phyloP scores from a whole-genome alignment of 805 yeast species.

The Metschnikowia gelsemii region DNA sequence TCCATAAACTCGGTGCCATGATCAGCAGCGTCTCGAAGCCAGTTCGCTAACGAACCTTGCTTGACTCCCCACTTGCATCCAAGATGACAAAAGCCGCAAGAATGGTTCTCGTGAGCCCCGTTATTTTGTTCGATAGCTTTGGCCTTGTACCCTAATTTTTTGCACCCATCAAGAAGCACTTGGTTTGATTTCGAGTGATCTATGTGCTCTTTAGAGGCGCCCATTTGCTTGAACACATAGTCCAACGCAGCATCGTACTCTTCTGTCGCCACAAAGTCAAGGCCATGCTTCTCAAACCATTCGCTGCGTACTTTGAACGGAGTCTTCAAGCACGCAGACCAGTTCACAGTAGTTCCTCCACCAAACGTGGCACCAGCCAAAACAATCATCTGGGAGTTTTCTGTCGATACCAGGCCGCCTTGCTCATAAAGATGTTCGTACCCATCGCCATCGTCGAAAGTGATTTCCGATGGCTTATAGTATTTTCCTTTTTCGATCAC shows the following conservation, averaged over 20 bases:
- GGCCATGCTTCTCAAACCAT: constrained; percentile 48
- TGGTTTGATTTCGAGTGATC: constrained; percentile 47
- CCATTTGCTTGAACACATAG: constrained; percentile 50
- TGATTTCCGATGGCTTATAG: constrained; percentile 34
- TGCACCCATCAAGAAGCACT: constrained; percentile 43
- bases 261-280: constrained; percentile 46
- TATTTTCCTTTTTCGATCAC: constrained; percentile 54
- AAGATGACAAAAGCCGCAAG: constrained; percentile 47
- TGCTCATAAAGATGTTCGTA: constrained; percentile 38
- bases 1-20: constrained; percentile 49
- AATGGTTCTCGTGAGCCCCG: constrained; percentile 41
- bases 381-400: constrained; percentile 34
- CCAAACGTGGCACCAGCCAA: constrained; percentile 57
- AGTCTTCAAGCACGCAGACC: constrained; percentile 54
- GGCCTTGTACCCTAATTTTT: constrained; percentile 44
- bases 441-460: constrained; percentile 40
- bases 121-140: constrained; percentile 47
- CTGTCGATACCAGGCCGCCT: constrained; percentile 36
- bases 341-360: constrained; percentile 58
- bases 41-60: constrained; percentile 50
- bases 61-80: constrained; percentile 53
- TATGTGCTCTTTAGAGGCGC: constrained; percentile 39
- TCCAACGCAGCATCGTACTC: constrained; percentile 45
- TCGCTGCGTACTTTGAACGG: constrained; percentile 51
- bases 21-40: constrained; percentile 49